These are phyloP conservation scores for Candida palmyrensis DNA, from an alignment of 805 yeast species.

Conservation along the genomic window DNA sequence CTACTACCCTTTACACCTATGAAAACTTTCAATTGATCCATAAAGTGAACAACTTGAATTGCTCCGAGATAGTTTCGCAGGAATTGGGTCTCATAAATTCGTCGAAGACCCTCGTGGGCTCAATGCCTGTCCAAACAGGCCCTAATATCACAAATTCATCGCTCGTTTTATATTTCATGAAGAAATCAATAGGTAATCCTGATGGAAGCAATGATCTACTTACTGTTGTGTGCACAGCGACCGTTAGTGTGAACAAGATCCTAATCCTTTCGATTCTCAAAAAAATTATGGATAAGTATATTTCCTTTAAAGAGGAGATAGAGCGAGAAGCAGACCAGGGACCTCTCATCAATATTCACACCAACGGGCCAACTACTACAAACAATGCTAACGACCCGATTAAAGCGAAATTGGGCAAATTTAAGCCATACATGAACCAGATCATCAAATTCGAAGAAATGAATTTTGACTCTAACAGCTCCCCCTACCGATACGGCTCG, in stretches of 20 bases:
- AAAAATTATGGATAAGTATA: conserved; percentile 46
- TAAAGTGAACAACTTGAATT: conserved; percentile 40
- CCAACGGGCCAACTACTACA: conserved; percentile 2
- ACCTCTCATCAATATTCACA: conserved; percentile 1
- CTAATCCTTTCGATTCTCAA: conserved; percentile 45
- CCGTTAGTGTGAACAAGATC: conserved; percentile 38
- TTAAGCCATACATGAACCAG: conserved; percentile 52
- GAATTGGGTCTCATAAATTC: conserved; percentile 53
- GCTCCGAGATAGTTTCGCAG: conserved; percentile 49
- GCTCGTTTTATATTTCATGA: conserved; percentile 44
- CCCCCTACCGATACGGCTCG: conserved; percentile 31
- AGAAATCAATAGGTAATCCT: conserved; percentile 32
- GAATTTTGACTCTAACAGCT: conserved; percentile 33
- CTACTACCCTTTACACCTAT: conserved; percentile 55
- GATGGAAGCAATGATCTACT: conserved; percentile 46
- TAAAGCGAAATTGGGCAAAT: conserved; percentile 39
- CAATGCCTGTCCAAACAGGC: conserved; percentile 24
- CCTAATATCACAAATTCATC: conserved; percentile 21
- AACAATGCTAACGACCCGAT: conserved; percentile 7
- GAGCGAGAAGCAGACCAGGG: conserved; percentile 8
- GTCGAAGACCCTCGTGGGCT: conserved; percentile 36
- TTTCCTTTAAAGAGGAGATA: conserved; percentile 31
- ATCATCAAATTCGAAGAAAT: conserved; percentile 51
- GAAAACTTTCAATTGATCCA: conserved; percentile 44
- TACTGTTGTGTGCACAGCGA: conserved; percentile 47